Evolutionary conservation across 495 filamentous ascomycete species (phyloP), one percentile per base, ranked within the genome.

Genomic region (Geopyxis carbonaria): DNA sequence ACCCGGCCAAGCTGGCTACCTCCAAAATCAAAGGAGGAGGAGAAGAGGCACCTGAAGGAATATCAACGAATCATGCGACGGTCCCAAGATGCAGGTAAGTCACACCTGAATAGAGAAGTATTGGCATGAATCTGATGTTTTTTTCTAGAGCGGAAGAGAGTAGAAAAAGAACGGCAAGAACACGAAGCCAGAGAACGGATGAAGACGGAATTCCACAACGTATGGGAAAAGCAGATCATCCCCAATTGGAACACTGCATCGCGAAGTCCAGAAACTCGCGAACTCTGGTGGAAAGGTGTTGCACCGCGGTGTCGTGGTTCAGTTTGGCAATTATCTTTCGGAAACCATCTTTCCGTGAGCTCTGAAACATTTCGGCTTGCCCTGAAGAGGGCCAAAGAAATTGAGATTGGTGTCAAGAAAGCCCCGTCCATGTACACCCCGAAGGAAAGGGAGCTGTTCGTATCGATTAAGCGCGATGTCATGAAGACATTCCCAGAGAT

Each of bases 1-100:
- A 97, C 89, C 9, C 71, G 89, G 20, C 89, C 89, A 0, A 87
- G 80, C 27, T 97, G 89, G 89, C 64, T 97, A 11, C 89, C 89
- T 5, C 89, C 89, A 0, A 95, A 97, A 60, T 75, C 82, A 44
- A 84, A 80, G 19, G 81, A 78, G 34, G 89, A 97, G 57, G 89
- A 97, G 59, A 86, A 73, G 57, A 76, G 74, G 40, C 89, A 97
- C 53, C 46, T 97, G 39, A 86, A 70, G 52, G 80, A 95, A 57
- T 97, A 93, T 51, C 78, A 92, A 56, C 72, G 67, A 51, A 95
- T 97, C 80, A 91, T 93, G 80, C 73, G 73, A 0, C 68, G 70
- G 38, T 78, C 81, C 33, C 61, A 72, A 22, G 83, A 92, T 59
- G 70, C 77, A 31, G 70, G 73, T 75, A 59, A 32, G 65, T 61